These are phyloP conservation scores for Trametes maxima DNA, from an alignment of 768 basidiomycete species.

Conservation along the genomic window DNA sequence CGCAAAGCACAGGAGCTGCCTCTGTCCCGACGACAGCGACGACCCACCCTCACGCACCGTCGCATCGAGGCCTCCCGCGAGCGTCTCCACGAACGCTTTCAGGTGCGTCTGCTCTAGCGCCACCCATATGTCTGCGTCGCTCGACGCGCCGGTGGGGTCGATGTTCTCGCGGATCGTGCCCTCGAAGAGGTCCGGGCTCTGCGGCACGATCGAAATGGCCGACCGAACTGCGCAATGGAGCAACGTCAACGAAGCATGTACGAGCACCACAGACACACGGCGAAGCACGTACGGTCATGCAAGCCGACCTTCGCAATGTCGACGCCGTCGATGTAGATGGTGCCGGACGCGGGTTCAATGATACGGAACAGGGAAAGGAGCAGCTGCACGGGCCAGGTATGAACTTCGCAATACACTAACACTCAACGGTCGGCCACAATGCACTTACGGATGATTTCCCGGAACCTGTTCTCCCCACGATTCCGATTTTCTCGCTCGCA, in stretches of 20 bases:
- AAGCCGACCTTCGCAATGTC: slow-evolving; percentile 79
- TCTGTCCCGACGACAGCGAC: slow-evolving; percentile 83
- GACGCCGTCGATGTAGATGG: slow-evolving; percentile 71
- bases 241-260: background rate
- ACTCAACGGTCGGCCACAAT: background rate
- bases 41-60: slow-evolving; percentile 76
- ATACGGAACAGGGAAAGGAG: slow-evolving; percentile 77
- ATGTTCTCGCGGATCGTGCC: slow-evolving; percentile 79
- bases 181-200: slow-evolving; percentile 56
- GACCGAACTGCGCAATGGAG: slow-evolving; percentile 57
- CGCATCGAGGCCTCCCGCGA: slow-evolving; percentile 72
- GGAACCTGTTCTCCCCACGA: slow-evolving; percentile 82
- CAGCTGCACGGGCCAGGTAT: slow-evolving; percentile 38
- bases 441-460: slow-evolving; percentile 70
- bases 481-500: slow-evolving; percentile 83
- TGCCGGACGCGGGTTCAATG: slow-evolving; percentile 68
- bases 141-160: slow-evolving; percentile 76
- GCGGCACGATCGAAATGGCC: slow-evolving; percentile 84
- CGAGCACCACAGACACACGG: background rate
- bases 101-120: slow-evolving; percentile 79
- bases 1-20: slow-evolving; percentile 89
- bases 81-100: slow-evolving; percentile 65
- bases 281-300: slow-evolving; percentile 55
- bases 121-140: slow-evolving; percentile 85
- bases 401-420: background rate